phyloP scores from a whole-genome alignment of 2,329 filamentous ascomycete species.

The Trichophyton equinum region DNA sequence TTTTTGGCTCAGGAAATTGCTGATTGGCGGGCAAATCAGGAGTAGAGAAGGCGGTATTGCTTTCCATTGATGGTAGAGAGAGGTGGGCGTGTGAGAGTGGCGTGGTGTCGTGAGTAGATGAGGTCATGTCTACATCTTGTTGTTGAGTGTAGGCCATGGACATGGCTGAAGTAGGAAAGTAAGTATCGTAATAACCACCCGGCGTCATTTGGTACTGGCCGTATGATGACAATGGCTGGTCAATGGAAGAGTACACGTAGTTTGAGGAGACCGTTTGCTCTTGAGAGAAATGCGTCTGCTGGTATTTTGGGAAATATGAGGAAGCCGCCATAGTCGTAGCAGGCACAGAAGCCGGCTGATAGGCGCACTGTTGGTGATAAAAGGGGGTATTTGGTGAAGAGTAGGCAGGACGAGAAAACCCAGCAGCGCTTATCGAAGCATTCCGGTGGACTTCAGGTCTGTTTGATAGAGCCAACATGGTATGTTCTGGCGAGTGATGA shows the following conservation, averaged over 20 bases:
- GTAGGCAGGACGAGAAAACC: background rate
- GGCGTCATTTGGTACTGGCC: background rate
- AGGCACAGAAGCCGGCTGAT: background rate
- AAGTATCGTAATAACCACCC: background rate
- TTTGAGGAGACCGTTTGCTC: background rate
- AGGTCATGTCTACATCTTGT: background rate
- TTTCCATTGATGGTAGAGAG: slow-evolving; percentile 2
- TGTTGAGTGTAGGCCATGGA: background rate
- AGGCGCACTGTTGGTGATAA: background rate
- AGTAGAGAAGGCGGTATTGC: slow-evolving; percentile 24
- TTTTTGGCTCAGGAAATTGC: slow-evolving; percentile 20
- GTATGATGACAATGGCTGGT: background rate
- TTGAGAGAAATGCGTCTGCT: background rate
- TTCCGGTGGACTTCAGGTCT: background rate
- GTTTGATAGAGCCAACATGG: background rate
- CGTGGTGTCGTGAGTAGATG: background rate
- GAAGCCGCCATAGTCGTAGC: background rate
- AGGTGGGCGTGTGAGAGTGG: background rate
- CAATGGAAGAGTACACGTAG: background rate
- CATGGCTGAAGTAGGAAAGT: background rate
- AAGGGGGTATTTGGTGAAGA: background rate
- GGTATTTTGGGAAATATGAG: background rate
- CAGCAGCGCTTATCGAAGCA: slow-evolving; percentile 1
- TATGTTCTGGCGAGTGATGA: background rate
- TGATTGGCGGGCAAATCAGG: slow-evolving; percentile 30